These are phyloP conservation scores for Xylariaceae sp. DNA, from an alignment of 2,329 filamentous ascomycete species.

Conservation along the genomic window DNA sequence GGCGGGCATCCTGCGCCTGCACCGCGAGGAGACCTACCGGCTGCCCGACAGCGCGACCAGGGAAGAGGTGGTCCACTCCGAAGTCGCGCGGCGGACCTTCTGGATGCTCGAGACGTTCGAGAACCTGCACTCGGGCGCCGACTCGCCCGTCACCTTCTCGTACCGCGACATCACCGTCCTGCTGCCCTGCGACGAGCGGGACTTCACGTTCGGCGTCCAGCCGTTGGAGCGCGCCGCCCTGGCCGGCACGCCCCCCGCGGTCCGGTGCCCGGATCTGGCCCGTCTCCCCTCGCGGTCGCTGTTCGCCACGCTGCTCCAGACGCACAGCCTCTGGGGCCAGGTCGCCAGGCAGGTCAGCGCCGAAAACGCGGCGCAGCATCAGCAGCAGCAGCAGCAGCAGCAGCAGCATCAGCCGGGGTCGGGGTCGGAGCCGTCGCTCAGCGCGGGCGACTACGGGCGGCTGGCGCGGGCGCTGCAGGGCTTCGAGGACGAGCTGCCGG, in stretches of 20 bases:
- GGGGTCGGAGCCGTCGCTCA: slow-evolving; percentile 12
- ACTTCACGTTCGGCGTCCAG: slow-evolving; percentile 28
- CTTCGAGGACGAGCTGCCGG: slow-evolving; percentile 25
- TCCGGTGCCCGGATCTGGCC: slow-evolving; percentile 17
- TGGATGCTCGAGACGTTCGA: slow-evolving; percentile 31
- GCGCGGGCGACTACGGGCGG: slow-evolving; percentile 17
- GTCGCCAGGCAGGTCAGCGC: slow-evolving; percentile 24
- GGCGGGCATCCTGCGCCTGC: slow-evolving; percentile 27
- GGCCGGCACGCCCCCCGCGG: slow-evolving; percentile 23
- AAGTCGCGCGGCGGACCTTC: slow-evolving; percentile 28
- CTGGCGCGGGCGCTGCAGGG: slow-evolving; percentile 13
- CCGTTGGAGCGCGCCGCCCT: slow-evolving; percentile 25
- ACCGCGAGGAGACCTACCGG: slow-evolving; percentile 29
- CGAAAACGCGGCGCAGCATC: slow-evolving; percentile 1
- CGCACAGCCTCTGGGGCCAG: slow-evolving; percentile 29
- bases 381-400: too few relatives aligned
- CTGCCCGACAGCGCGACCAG: slow-evolving; percentile 16
- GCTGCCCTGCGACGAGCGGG: slow-evolving; percentile 28
- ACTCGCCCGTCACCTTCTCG: slow-evolving; percentile 25
- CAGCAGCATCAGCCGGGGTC: too few relatives aligned
- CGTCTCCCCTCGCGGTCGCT: slow-evolving; percentile 21
- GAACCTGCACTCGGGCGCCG: slow-evolving; percentile 29
- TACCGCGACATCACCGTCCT: slow-evolving; percentile 27
- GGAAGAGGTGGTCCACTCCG: slow-evolving; percentile 24
- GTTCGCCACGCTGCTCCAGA: slow-evolving; percentile 30